phyloP scores from a whole-genome alignment of 148 eudicot species.

The Heliamphora exappendiculata region DNA sequence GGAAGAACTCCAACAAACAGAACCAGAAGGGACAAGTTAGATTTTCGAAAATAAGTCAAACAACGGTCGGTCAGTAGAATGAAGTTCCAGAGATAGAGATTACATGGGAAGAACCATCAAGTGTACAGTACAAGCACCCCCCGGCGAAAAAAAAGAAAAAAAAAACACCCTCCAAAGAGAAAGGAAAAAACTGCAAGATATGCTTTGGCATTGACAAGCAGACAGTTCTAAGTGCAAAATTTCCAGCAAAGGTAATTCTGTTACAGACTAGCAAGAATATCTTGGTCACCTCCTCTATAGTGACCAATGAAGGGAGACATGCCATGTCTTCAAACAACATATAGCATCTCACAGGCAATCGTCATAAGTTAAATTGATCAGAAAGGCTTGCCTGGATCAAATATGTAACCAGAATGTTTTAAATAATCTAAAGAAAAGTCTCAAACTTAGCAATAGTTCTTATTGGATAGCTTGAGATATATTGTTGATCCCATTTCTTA shows the following conservation, averaged over 20 bases:
- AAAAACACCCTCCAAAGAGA: no score
- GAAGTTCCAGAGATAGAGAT: background rate
- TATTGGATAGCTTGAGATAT: no score
- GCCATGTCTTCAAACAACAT: background rate
- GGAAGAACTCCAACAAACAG: background rate
- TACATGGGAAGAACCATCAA: background rate
- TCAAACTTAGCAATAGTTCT: no score
- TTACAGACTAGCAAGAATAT: background rate
- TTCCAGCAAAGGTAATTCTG: background rate
- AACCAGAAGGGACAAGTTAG: background rate
- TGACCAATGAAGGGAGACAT: background rate
- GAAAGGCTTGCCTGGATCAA: background rate
- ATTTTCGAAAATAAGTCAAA: background rate
- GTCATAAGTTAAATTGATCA: background rate
- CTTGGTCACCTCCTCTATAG: background rate
- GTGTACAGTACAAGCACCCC: background rate
- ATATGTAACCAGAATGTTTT: background rate
- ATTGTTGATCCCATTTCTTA: no score
- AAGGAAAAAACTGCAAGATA: background rate
- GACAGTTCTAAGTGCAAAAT: background rate
- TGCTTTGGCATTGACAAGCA: background rate
- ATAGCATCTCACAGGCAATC: background rate
- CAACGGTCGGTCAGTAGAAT: background rate
- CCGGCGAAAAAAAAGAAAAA: no score
- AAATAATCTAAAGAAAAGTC: no score